Base-by-base conservation (phyloP, 257 asterid genomes). In the Penstemon davidsonii region DNA sequence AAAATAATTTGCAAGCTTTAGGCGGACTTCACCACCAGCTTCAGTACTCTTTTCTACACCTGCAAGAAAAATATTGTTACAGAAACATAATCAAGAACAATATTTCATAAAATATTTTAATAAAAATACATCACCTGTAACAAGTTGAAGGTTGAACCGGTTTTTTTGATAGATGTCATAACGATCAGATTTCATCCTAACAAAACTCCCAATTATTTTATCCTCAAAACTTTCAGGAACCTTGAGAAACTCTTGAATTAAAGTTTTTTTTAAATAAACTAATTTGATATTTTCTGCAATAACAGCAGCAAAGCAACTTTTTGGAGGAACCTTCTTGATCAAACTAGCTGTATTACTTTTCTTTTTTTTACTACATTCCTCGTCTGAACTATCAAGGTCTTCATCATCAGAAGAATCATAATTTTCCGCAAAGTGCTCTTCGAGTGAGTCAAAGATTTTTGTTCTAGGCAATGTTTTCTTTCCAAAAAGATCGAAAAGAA, bases 171-270 rank as follows among this genome's bases (percentile, higher is more conserved):
- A 73, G 71, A 79, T 88, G 78, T 94, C 96, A 65, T 82, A 71
- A 9, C 90, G 96, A 73, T 93, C 96, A 60, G 87, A 75, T 68
- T 83, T 93, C 76, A 93, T 74, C 85, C 97, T 83, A 73, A 94
- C 96, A 75, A 87, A 88, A 82, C 97, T 85, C 49, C 96, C 97
- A 73, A 86, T 72, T 54, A 91, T 13, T 77, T 84, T 94, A 56
- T 36, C 70, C 67, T 84, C 88, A 12, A 79, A 87, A 70, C 79
- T 79, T 65, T 83, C 91, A 53, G 82, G 87, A 57, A 67, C 76
- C 81, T 83, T 82, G 62, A 78, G 80, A 68, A 91, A 91, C 73
- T 84, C 90, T 85, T 73, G 89, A 73, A 91, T 68, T 62, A 91
- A 77, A 72, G 80, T 84, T 82, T 70, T 90, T 76, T 79, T 87